phyloP scores from a whole-genome alignment of 2,329 filamentous ascomycete genomes.

The Macrophomina pseudophaseolina region DNA sequence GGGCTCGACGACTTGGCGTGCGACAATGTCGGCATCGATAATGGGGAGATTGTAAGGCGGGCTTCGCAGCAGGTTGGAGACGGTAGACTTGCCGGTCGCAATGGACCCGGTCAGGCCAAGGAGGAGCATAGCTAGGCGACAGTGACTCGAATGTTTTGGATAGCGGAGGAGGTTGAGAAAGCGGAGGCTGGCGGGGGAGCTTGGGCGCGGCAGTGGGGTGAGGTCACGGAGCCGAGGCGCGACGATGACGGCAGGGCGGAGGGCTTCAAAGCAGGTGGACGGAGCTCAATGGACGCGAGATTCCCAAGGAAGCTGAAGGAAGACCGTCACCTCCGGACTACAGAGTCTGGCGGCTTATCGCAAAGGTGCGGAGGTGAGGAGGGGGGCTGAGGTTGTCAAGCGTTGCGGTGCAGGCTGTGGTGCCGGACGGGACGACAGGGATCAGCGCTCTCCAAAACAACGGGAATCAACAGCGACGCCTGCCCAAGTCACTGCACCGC shows the following conservation, averaged over 20 bases:
- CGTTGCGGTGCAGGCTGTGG: background rate
- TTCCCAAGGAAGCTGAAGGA: background rate
- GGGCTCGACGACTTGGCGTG: constrained; percentile 91
- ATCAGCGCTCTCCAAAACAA: constrained; percentile 26
- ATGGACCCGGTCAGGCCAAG: constrained; percentile 97
- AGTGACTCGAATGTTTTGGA: background rate
- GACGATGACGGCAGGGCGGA: background rate
- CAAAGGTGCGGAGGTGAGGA: background rate
- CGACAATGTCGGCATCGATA: constrained; percentile 91
- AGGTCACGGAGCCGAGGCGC: constrained; percentile 17
- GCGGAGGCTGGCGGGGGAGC: constrained; percentile 18
- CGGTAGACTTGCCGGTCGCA: constrained; percentile 96
- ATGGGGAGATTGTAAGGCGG: constrained; percentile 86
- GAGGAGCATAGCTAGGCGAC: constrained; percentile 71
- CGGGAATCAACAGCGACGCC: constrained; percentile 24
- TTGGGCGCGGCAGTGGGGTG: constrained; percentile 23
- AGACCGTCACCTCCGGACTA: background rate
- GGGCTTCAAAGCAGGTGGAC: background rate
- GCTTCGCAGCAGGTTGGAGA: constrained; percentile 79
- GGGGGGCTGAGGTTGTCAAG: background rate
- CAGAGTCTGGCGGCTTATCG: background rate
- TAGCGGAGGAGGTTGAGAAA: background rate
- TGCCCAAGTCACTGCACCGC: background rate
- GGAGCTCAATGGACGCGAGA: constrained; percentile 2
- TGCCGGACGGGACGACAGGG: constrained; percentile 10